Evolutionary conservation across 2,329 filamentous ascomycete genomes (phyloP).

Genomic region (Akanthomyces lecanii): DNA sequence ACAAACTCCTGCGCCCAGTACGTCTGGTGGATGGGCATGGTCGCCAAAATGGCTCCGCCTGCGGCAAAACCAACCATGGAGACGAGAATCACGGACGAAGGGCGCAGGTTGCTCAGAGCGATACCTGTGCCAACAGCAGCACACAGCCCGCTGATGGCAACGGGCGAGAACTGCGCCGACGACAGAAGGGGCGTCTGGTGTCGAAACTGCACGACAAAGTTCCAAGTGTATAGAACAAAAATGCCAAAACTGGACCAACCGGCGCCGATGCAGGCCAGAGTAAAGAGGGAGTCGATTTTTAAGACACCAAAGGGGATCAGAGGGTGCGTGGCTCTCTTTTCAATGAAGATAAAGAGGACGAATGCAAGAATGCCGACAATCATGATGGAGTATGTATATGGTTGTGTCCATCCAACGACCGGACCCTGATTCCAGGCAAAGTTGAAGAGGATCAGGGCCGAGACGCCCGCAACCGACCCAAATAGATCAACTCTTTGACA

Average conservation of each 20-base stretch:
- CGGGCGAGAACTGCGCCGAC: slow-evolving; percentile 36
- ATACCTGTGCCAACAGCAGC: slow-evolving; percentile 39
- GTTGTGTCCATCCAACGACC: slow-evolving; percentile 49
- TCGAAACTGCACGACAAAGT: slow-evolving; percentile 39
- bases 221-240: slow-evolving; percentile 43
- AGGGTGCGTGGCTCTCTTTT: slow-evolving; percentile 40
- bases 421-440: slow-evolving; percentile 61
- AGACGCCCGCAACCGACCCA: slow-evolving; percentile 40
- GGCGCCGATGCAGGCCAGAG: slow-evolving; percentile 45
- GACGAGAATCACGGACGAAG: slow-evolving; percentile 36
- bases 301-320: slow-evolving; percentile 52
- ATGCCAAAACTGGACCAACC: slow-evolving; percentile 49
- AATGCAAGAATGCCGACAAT: slow-evolving; percentile 51
- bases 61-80: slow-evolving; percentile 37
- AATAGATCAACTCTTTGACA: slow-evolving; percentile 30
- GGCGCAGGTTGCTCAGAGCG: slow-evolving; percentile 28
- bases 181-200: slow-evolving; percentile 38
- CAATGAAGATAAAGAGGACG: slow-evolving; percentile 49
- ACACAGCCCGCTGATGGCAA: slow-evolving; percentile 35
- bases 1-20: slow-evolving; percentile 62
- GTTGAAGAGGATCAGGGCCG: slow-evolving; percentile 53
- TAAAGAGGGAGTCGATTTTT: slow-evolving; percentile 41
- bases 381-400: slow-evolving; percentile 50
- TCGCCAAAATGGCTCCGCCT: slow-evolving; percentile 38
- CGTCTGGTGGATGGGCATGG: slow-evolving; percentile 45